Evolutionary conservation across 495 filamentous ascomycete genomes (phyloP).

Genomic region (Penicillium cosmopolitanum): DNA sequence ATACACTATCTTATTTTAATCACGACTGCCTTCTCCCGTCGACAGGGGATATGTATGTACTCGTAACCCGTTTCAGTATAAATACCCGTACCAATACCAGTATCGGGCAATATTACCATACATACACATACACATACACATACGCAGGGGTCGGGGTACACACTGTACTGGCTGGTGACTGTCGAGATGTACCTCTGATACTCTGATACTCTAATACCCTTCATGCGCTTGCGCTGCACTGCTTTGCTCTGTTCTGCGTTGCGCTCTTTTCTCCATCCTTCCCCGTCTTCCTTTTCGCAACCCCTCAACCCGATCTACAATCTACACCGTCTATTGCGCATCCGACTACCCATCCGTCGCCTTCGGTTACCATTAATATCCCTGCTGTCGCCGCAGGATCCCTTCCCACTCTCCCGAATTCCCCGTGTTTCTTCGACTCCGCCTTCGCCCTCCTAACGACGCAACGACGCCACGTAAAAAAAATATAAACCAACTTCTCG

Average conservation of each 20-base stretch:
- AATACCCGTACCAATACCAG: neutral
- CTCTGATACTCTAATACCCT: neutral
- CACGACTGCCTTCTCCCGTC: neutral
- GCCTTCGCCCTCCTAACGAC: constrained; percentile 33
- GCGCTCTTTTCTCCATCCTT: constrained; percentile 21
- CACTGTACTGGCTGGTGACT: too few relatives aligned
- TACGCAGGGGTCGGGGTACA: neutral
- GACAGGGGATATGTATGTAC: neutral
- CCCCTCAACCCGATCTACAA: constrained; percentile 11
- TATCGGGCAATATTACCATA: constrained; percentile 21
- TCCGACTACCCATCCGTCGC: neutral
- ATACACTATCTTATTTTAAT: neutral
- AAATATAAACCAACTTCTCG: neutral
- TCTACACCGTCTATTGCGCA: constrained; percentile 22
- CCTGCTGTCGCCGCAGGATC: neutral
- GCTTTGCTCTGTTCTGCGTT: neutral
- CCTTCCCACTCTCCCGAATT: constrained; percentile 1
- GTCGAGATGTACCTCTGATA: neutral
- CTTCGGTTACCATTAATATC: neutral
- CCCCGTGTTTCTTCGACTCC: constrained; percentile 8
- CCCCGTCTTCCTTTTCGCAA: constrained; percentile 14
- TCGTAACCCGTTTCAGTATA: too few relatives aligned
- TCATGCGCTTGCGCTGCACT: too few relatives aligned
- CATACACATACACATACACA: constrained; percentile 15
- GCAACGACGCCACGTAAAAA: constrained; percentile 25